A percentile compares a stretch with the other conserved stretches of the same genome.
Evolutionary conservation across 2,329 filamentous ascomycete genomes (phyloP).

Genomic region (Fusarium compactum): DNA sequence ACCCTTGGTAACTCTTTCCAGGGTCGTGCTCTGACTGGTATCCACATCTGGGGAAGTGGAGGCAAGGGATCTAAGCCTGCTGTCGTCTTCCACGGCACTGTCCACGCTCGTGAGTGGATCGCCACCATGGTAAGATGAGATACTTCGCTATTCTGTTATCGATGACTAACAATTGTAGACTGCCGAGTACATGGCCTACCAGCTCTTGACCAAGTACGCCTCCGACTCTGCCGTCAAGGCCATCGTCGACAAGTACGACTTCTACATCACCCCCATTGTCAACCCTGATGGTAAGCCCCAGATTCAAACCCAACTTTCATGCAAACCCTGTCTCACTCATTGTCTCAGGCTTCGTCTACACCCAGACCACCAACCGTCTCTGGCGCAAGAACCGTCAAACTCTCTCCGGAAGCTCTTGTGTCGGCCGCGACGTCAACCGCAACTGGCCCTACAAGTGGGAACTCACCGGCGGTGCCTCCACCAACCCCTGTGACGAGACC

Average conservation of each 20-base stretch:
- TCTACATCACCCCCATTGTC: conserved; percentile 72
- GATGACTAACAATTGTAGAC: neutral
- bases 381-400: conserved; percentile 72
- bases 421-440: conserved; percentile 69
- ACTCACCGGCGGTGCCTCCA: conserved; percentile 61
- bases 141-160: fast-evolving
- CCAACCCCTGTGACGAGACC: conserved; percentile 63
- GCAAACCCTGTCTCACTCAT: conserved; percentile 5
- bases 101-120: conserved; percentile 38
- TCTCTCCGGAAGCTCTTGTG: conserved; percentile 55
- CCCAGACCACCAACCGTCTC: conserved; percentile 66
- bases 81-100: conserved; percentile 32
- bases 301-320: fast-evolving
- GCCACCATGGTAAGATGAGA: conserved; percentile 18
- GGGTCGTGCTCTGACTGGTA: conserved; percentile 28
- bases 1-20: conserved; percentile 32
- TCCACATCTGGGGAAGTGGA: conserved; percentile 38
- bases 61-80: conserved; percentile 39
- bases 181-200: conserved; percentile 33
- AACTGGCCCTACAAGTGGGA: conserved; percentile 70
- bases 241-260: conserved; percentile 73
- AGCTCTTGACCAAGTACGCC: conserved; percentile 35
- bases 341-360: conserved; percentile 55
- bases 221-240: conserved; percentile 37
- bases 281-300: conserved; percentile 67